These are phyloP conservation scores for Penicillium antarcticum DNA, from an alignment of 495 filamentous ascomycete genomes.

Conservation along the genomic window DNA sequence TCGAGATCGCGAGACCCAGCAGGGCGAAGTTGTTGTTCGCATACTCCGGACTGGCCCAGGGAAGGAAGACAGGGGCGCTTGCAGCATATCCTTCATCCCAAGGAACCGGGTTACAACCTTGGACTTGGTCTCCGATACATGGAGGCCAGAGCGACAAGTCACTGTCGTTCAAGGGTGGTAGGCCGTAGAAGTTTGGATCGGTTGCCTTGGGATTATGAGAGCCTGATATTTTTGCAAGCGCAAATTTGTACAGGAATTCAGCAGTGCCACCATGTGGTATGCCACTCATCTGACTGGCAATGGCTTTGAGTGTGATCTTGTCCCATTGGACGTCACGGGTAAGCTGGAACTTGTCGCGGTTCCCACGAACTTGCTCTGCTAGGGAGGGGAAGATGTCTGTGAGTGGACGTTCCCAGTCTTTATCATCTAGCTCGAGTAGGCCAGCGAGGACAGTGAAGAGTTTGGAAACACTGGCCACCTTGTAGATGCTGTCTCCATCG, in stretches of 20 bases:
- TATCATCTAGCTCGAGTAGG: constrained; percentile 29
- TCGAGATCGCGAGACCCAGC: constrained; percentile 52
- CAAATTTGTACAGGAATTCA: constrained; percentile 3
- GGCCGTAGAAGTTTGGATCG: constrained; percentile 23
- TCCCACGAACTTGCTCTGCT: constrained; percentile 24
- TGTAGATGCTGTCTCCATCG: constrained; percentile 46
- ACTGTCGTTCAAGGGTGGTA: constrained; percentile 30
- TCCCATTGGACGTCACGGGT: constrained; percentile 37
- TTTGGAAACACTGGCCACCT: constrained; percentile 51
- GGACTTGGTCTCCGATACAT: constrained; percentile 13
- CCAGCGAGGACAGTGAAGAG: constrained; percentile 44
- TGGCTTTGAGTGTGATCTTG: constrained; percentile 38
- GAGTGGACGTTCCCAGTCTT: constrained; percentile 43
- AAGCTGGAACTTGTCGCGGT: constrained; percentile 3
- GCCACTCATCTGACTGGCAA: constrained; percentile 41
- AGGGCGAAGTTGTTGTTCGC: constrained; percentile 55
- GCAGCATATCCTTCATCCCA: constrained; percentile 9
- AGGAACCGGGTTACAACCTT: constrained; percentile 9
- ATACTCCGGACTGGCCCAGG: constrained; percentile 50
- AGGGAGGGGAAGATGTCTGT: constrained; percentile 45
- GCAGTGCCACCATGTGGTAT: constrained; percentile 33
- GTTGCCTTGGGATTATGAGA: neutral
- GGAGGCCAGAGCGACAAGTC: constrained; percentile 19
- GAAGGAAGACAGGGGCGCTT: constrained; percentile 40
- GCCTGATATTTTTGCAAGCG: neutral